Percentiles rank a stretch among this genome's conserved stretches.
Evolutionary conservation across 495 filamentous ascomycete species (phyloP).

Genomic region (Barbatosphaeria neglecta): DNA sequence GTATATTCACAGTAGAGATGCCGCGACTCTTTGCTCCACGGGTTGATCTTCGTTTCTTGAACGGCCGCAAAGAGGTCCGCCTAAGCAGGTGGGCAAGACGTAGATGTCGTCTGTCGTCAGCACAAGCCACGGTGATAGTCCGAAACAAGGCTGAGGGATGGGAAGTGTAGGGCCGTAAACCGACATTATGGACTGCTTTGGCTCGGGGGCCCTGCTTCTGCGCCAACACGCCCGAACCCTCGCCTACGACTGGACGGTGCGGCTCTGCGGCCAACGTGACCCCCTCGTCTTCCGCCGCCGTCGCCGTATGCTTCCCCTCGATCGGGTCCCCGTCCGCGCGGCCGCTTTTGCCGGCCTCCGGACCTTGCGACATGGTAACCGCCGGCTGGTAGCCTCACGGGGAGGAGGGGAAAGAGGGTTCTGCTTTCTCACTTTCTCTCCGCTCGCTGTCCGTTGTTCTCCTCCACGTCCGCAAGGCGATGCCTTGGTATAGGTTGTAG

Average conservation of each 20-base stretch:
- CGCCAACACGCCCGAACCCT: slow-evolving; percentile 22
- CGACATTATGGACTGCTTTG: slow-evolving; percentile 41
- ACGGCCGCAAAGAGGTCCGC: slow-evolving; percentile 48
- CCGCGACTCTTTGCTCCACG: slow-evolving; percentile 40
- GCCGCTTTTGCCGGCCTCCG: neutral
- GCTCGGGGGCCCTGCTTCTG: slow-evolving; percentile 28
- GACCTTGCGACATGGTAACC: neutral
- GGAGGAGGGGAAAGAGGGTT: no score
- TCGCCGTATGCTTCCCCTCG: neutral
- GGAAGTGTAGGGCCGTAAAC: slow-evolving; percentile 12
- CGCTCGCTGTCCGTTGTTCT: no score
- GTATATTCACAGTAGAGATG: slow-evolving; percentile 47
- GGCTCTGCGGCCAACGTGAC: neutral
- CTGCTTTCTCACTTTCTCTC: neutral
- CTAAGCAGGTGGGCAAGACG: slow-evolving; percentile 14
- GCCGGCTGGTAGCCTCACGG: no score
- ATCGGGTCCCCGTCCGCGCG: neutral
- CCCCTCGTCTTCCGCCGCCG: no score
- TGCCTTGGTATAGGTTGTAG: no score
- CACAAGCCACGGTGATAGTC: no score
- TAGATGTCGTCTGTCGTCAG: no score
- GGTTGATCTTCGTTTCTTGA: slow-evolving; percentile 42
- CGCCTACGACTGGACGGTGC: slow-evolving; percentile 9
- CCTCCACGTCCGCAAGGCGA: no score
- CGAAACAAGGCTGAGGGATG: no score